Evolutionary conservation across 306 rosid genomes (phyloP).

Genomic region (Canavalia ensiformis): DNA sequence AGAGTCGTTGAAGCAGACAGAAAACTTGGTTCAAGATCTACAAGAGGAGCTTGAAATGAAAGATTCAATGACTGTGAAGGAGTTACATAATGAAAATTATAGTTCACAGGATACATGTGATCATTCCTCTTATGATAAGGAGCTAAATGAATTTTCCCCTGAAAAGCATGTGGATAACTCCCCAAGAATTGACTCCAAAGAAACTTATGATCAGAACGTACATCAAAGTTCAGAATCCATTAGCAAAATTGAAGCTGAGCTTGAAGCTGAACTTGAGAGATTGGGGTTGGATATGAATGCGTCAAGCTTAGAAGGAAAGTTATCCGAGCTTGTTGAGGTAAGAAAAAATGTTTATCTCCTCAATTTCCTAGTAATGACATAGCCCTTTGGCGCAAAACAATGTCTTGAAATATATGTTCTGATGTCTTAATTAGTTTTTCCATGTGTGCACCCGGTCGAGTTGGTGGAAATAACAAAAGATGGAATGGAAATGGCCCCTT

Average conservation of each 20-base stretch:
- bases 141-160: conserved; percentile 51
- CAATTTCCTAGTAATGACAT: background rate
- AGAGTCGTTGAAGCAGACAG: conserved; percentile 70
- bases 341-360: conserved; percentile 43
- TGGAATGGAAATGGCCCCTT: conserved; percentile 1
- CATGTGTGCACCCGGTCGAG: conserved; percentile 30
- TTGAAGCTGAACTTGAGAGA: conserved; percentile 97
- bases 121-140: conserved; percentile 54
- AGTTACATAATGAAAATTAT: conserved; percentile 71
- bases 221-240: conserved; percentile 68
- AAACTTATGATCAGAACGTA: conserved; percentile 58
- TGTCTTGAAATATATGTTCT: conserved; percentile 5
- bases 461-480: conserved; percentile 18
- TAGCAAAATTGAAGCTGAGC: conserved; percentile 97
- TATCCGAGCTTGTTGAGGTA: conserved; percentile 79
- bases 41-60: conserved; percentile 95
- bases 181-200: conserved; percentile 49
- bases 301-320: conserved; percentile 58
- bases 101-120: conserved; percentile 63
- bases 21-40: conserved; percentile 88
- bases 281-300: conserved; percentile 74
- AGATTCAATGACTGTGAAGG: conserved; percentile 83
- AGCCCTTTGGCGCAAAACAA: conserved; percentile 10
- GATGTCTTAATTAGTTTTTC: conserved; percentile 14
- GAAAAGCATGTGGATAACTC: conserved; percentile 57